Percentiles rank a stretch among this genome's conserved stretches.
Conservation (phyloP, 1,139 yeast species). For the Suhomyces wounanorum region DNA sequence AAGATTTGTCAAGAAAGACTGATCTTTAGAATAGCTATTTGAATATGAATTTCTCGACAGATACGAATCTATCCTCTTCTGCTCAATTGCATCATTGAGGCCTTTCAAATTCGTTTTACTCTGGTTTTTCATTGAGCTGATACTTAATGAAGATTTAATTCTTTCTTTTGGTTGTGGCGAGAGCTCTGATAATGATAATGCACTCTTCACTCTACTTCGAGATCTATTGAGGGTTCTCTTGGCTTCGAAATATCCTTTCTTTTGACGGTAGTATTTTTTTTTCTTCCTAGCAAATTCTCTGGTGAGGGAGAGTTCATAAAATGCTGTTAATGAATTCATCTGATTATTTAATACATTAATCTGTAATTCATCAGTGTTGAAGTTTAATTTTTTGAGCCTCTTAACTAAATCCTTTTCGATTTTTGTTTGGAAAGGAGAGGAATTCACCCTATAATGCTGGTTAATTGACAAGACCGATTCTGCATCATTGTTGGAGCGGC, state of each 20-base stretch:
- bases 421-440: conserved; percentile 56
- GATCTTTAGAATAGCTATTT: conserved; percentile 4
- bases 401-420: conserved; percentile 68
- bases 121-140: conserved; percentile 29
- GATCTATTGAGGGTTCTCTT: conserved; percentile 49
- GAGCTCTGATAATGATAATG: conserved; percentile 37
- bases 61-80: conserved; percentile 15
- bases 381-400: conserved; percentile 61
- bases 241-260: conserved; percentile 42
- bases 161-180: conserved; percentile 43
- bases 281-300: conserved; percentile 51
- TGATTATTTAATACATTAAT: conserved; percentile 60
- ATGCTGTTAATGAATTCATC: conserved; percentile 80
- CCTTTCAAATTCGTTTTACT: conserved; percentile 15
- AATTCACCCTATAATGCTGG: conserved; percentile 39
- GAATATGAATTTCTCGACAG: conserved; percentile 18
- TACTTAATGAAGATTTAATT: conserved; percentile 42
- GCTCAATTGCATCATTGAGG: conserved; percentile 14
- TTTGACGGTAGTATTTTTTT: conserved; percentile 33
- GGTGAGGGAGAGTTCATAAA: conserved; percentile 76
- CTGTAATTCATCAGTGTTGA: conserved; percentile 66
- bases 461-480: conserved; percentile 44
- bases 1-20: neutral
- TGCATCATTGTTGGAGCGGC: conserved; percentile 33
- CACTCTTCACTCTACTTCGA: conserved; percentile 51